Percentiles rank a stretch among this genome's conserved stretches.
Conservation (phyloP, 352 stramenopile genomes). For the Pythium scleroteichum region DNA sequence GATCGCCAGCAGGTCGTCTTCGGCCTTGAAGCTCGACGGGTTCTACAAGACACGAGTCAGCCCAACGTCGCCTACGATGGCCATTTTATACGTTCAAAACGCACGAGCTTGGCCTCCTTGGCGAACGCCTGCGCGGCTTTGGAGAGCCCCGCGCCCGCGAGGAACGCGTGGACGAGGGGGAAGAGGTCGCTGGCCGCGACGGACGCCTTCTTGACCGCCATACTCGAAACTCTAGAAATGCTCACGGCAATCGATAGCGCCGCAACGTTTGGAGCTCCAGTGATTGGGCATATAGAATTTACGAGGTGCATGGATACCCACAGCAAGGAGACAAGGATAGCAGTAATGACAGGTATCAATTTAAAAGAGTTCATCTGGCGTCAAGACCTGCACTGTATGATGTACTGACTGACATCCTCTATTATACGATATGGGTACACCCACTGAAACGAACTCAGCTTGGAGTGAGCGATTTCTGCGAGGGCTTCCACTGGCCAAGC, state of each 20-base stretch:
- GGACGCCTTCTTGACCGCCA: constrained; percentile 35
- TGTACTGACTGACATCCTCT: constrained; percentile 11
- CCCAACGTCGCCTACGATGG: no score
- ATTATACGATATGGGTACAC: constrained; percentile 26
- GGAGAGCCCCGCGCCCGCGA: constrained; percentile 66
- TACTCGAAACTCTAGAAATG: constrained; percentile 8
- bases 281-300: neutral
- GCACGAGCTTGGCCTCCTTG: constrained; percentile 76
- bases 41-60: constrained; percentile 31
- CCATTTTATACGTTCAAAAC: constrained; percentile 19
- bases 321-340: neutral
- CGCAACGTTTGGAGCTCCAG: constrained; percentile 31
- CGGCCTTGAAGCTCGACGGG: constrained; percentile 41
- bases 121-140: constrained; percentile 61
- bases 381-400: constrained; percentile 4
- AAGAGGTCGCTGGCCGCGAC: constrained; percentile 77
- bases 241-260: neutral
- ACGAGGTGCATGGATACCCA: neutral
- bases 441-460: neutral
- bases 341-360: neutral
- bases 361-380: neutral
- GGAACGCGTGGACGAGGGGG: constrained; percentile 71
- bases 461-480: constrained; percentile 20
- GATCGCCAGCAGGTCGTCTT: constrained; percentile 73
- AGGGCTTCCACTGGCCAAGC: constrained; percentile 47